phyloP scores from a whole-genome alignment of 164 flowering plant genomes.

The grape (Vitis vinifera) region DNA sequence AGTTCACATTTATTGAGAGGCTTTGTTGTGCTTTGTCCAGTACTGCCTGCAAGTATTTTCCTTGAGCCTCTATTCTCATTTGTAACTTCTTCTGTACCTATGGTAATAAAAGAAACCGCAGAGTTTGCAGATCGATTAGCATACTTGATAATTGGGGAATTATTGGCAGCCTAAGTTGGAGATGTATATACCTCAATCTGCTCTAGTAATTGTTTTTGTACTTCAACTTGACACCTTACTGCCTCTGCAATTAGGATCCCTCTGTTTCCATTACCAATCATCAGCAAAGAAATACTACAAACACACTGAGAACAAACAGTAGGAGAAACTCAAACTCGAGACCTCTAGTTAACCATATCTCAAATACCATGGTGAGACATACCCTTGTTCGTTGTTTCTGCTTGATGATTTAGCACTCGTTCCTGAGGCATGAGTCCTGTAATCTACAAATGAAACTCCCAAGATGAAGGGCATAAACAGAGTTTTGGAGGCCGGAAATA shows the following conservation, averaged over 20 bases:
- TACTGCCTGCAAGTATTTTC: constrained; percentile 79
- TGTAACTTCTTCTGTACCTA: constrained; percentile 81
- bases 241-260: constrained; percentile 52
- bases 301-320: background rate
- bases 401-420: constrained; percentile 25
- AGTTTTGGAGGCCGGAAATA: background rate
- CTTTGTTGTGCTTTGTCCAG: constrained; percentile 75
- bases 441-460: constrained; percentile 38
- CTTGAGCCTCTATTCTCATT: constrained; percentile 92
- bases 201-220: constrained; percentile 61
- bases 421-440: constrained; percentile 28
- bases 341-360: too few species aligned
- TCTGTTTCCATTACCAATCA: constrained; percentile 34
- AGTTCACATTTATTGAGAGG: constrained; percentile 39
- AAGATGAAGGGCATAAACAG: background rate
- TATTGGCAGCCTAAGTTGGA: too few species aligned
- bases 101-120: background rate
- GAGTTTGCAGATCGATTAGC: too few species aligned
- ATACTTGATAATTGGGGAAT: too few species aligned
- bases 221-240: constrained; percentile 60
- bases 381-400: constrained; percentile 35
- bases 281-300: background rate
- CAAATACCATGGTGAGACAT: constrained; percentile 3
- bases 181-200: constrained; percentile 64
- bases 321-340: background rate